Evolutionary conservation across 1,284 basidiomycete species (phyloP).

Genomic region (Sanghuangporus baumii): DNA sequence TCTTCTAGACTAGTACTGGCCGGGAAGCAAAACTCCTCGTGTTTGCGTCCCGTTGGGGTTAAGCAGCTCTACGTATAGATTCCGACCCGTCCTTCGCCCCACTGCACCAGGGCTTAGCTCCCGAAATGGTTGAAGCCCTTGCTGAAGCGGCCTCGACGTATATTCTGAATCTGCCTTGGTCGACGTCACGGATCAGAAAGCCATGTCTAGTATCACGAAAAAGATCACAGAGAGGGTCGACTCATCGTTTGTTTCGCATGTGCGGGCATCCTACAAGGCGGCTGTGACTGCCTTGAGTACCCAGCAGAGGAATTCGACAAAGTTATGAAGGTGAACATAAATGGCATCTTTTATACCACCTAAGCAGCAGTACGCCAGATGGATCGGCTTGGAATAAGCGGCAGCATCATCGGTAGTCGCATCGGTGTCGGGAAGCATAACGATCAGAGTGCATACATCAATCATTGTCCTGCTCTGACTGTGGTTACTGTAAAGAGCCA

Average conservation of each 20-base stretch:
- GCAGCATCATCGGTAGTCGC: slow-evolving; percentile 80
- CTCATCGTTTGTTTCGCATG: slow-evolving; percentile 74
- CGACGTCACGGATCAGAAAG: slow-evolving; percentile 58
- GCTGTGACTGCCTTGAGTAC: slow-evolving; percentile 63
- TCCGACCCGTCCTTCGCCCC: no score
- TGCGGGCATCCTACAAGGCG: slow-evolving; percentile 65
- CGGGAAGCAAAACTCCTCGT: no score
- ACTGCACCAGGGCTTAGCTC: no score
- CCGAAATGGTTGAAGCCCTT: slow-evolving; percentile 35
- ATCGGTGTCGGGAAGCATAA: slow-evolving; percentile 65
- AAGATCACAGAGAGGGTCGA: slow-evolving; percentile 56
- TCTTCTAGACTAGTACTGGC: no score
- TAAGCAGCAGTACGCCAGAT: slow-evolving; percentile 78
- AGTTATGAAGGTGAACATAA: slow-evolving; percentile 62
- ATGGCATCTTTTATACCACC: slow-evolving; percentile 72
- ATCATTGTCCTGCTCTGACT: slow-evolving; percentile 35
- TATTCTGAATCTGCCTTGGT: slow-evolving; percentile 61
- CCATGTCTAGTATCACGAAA: slow-evolving; percentile 50
- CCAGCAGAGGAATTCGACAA: slow-evolving; percentile 65
- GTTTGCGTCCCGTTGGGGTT: no score
- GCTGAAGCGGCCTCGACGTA: slow-evolving; percentile 32
- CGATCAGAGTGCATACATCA: slow-evolving; percentile 44
- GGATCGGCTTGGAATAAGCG: slow-evolving; percentile 58
- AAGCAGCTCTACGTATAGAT: no score
- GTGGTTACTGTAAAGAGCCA: slow-evolving; percentile 41